Percentiles rank a stretch among this genome's conserved stretches.
These are phyloP conservation scores for Vanderwaltozyma yarrowii DNA, from an alignment of 805 yeast genomes.

Conservation along the genomic window DNA sequence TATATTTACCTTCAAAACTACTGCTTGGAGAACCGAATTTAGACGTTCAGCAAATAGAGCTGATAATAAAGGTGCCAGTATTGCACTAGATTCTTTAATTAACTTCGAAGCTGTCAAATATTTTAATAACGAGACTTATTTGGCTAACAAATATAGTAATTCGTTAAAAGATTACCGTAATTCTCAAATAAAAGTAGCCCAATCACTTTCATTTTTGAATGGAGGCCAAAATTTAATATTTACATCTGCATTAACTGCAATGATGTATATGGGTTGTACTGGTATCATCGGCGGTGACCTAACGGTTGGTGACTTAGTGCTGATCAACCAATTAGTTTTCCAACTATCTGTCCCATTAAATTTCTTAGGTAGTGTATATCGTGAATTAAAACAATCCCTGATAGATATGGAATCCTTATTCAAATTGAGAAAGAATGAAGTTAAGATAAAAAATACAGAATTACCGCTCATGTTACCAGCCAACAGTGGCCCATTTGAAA, in stretches of 20 bases:
- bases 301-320: slow-evolving; percentile 89
- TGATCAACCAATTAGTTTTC: slow-evolving; percentile 91
- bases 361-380: slow-evolving; percentile 88
- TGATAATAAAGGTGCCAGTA: slow-evolving; percentile 90
- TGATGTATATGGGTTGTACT: slow-evolving; percentile 97
- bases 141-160: slow-evolving; percentile 66
- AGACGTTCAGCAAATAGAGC: slow-evolving; percentile 85
- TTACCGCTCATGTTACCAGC: slow-evolving; percentile 41
- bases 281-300: slow-evolving; percentile 79
- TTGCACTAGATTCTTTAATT: slow-evolving; percentile 86
- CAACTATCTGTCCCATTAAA: slow-evolving; percentile 92
- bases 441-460: slow-evolving; percentile 58
- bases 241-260: slow-evolving; percentile 82
- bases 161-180: slow-evolving; percentile 66
- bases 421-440: slow-evolving; percentile 65
- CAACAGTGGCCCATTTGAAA: slow-evolving; percentile 50
- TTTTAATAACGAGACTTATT: slow-evolving; percentile 81
- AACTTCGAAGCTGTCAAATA: slow-evolving; percentile 92
- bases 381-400: slow-evolving; percentile 87
- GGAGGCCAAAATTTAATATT: slow-evolving; percentile 74
- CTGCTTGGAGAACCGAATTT: slow-evolving; percentile 93
- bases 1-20: slow-evolving; percentile 77
- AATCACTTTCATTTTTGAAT: slow-evolving; percentile 68
- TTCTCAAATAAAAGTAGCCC: slow-evolving; percentile 65
- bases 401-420: slow-evolving; percentile 94